A percentile compares a stretch with the other conserved stretches of the same genome.
phyloP scores from a whole-genome alignment of 495 filamentous ascomycete genomes.

The Halenospora varia region DNA sequence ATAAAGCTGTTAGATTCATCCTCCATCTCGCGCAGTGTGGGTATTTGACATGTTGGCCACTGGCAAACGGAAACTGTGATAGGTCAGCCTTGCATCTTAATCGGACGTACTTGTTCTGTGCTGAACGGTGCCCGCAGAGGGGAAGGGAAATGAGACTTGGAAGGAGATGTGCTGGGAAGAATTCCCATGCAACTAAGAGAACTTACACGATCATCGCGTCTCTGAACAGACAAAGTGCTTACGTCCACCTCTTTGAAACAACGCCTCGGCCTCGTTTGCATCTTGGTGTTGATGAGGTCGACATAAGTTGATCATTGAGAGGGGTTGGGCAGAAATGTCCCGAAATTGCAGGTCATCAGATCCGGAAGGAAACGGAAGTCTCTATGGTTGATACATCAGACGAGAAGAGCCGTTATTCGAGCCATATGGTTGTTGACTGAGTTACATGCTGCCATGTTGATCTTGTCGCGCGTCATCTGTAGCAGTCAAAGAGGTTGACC shows the following conservation, averaged over 20 bases:
- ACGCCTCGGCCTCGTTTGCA: not conserved
- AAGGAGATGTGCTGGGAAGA: not conserved
- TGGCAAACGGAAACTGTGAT: not conserved
- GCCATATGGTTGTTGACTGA: not conserved
- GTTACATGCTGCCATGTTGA: not conserved
- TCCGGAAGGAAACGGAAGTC: too few species aligned
- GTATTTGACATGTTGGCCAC: not conserved
- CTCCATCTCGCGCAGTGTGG: constrained; percentile 34
- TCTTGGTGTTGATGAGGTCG: not conserved
- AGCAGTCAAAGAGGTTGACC: not conserved
- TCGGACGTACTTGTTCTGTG: too few species aligned
- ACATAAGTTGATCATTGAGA: not conserved
- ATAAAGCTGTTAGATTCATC: constrained; percentile 46
- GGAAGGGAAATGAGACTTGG: too few species aligned
- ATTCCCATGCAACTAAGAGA: not conserved
- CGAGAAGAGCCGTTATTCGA: too few species aligned
- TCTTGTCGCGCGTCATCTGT: not conserved
- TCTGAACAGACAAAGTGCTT: not conserved
- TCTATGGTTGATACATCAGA: too few species aligned
- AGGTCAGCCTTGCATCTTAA: not conserved
- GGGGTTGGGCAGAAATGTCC: not conserved
- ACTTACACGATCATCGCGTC: not conserved
- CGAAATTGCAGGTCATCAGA: too few species aligned
- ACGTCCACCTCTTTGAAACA: constrained; percentile 5
- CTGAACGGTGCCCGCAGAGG: too few species aligned